A percentile compares a stretch with the other conserved stretches of the same genome.
Evolutionary conservation across 768 basidiomycete genomes (phyloP).

Genomic region (Russula sp.): DNA sequence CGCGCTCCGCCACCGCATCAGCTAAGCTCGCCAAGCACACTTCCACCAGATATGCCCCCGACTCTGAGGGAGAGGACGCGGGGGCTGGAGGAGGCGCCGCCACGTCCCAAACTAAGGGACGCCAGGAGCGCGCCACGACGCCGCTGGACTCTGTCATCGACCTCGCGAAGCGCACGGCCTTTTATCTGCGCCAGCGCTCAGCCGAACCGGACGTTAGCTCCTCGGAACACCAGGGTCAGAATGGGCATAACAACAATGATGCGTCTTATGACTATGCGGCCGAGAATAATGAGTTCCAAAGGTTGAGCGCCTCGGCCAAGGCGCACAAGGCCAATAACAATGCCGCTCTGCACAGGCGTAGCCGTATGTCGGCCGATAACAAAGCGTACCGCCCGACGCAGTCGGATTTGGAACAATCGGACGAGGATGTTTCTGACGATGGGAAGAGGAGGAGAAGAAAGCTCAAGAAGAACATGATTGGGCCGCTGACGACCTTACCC

Average conservation of each 20-base stretch:
- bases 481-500: conserved; percentile 59
- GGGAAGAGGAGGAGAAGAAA: conserved; percentile 46
- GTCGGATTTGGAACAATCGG: conserved; percentile 57
- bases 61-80: conserved; percentile 41
- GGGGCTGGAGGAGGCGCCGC: conserved; percentile 31
- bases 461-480: conserved; percentile 41
- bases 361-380: conserved; percentile 68
- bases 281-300: conserved; percentile 61
- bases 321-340: conserved; percentile 28
- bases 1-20: conserved; percentile 22
- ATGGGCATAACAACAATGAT: conserved; percentile 30
- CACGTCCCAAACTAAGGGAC: conserved; percentile 28
- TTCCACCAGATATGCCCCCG: conserved; percentile 55
- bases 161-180: conserved; percentile 51
- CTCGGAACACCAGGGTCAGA: conserved; percentile 17
- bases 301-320: conserved; percentile 4
- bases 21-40: conserved; percentile 44
- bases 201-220: conserved; percentile 40
- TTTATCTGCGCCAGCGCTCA: conserved; percentile 58
- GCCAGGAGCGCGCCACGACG: conserved; percentile 50
- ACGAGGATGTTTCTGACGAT: conserved; percentile 49
- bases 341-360: conserved; percentile 37
- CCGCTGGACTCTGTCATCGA: conserved; percentile 59
- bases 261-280: conserved; percentile 64
- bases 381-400: conserved; percentile 68